phyloP scores from a whole-genome alignment of 176 grass and related monocot genomes.

The Rhynchospora breviuscula region DNA sequence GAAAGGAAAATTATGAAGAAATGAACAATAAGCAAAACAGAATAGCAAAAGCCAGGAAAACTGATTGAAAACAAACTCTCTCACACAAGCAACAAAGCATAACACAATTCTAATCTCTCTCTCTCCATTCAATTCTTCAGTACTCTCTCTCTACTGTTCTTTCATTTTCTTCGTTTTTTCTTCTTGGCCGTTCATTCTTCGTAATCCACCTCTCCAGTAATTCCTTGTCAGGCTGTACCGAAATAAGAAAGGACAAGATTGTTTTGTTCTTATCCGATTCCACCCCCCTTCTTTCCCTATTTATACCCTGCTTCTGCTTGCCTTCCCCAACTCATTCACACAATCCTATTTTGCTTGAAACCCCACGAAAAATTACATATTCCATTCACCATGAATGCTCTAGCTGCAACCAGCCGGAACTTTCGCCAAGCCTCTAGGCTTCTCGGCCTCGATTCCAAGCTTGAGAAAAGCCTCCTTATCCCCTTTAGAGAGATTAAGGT shows the following conservation, averaged over 20 bases:
- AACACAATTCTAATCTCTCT: background rate
- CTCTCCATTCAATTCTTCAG: background rate
- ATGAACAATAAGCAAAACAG: too few species aligned
- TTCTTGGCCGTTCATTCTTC: background rate
- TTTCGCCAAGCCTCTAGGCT: slow-evolving; percentile 63
- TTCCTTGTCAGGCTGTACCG: too few species aligned
- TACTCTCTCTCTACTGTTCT: too few species aligned
- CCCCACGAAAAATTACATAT: background rate
- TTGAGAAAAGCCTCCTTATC: slow-evolving; percentile 77
- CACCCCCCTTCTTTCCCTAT: slow-evolving; percentile 29
- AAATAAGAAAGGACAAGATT: background rate
- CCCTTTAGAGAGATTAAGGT: slow-evolving; percentile 92
- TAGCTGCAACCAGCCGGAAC: slow-evolving; percentile 83
- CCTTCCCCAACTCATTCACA: slow-evolving; percentile 11
- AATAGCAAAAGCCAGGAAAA: background rate
- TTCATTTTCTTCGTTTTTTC: background rate
- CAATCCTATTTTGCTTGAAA: background rate
- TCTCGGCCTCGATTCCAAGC: slow-evolving; percentile 78
- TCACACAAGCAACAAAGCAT: background rate
- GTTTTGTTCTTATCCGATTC: slow-evolving; percentile 6
- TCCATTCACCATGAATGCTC: slow-evolving; percentile 63
- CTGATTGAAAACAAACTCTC: background rate
- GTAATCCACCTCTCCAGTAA: background rate
- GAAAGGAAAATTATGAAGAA: background rate
- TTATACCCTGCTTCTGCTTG: slow-evolving; percentile 22